Base-by-base conservation (phyloP, 345 rosid genomes). In the Lenwebbia sp. region DNA sequence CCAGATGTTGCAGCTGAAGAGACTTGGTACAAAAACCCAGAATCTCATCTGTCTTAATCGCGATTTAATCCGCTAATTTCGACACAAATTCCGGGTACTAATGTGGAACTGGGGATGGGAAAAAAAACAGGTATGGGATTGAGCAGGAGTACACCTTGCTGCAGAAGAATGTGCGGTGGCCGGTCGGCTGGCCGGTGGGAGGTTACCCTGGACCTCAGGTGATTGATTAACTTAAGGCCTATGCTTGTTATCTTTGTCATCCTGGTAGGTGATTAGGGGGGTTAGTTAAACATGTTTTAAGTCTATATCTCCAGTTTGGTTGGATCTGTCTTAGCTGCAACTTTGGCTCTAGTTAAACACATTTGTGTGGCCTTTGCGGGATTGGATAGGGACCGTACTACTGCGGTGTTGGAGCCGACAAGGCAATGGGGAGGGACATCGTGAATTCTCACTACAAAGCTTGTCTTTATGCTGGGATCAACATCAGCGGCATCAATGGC, bases 391-490 rank as follows among this genome's bases (percentile, higher is more conserved):
- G 92, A 52, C 91, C 92, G 4, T 90, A 90, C 86, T 90, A 90
- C 83, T 90, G 92, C 52, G 91, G 89, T 15, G 86, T 41, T 5
- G 92, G 92, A 19, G 92, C 92, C 6, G 92, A 90, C 84, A 90
- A 90, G 85, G 89, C 91, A 28, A 86, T 87, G 30, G 92, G 92
- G 11, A 84, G 91, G 47, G 91, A 90, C 84, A 87, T 90, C 47
- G 91, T 89, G 4, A 26, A 90, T n/a, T 76, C 92, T 54, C 92
- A 90, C 54, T 90, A 89, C 88, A 90, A 90, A 83, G 91, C 92
- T 25, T 90, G 92, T 62, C 86, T 90, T 57, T 90, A 86, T 41
- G 92, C 92, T 82, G 92, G 92, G 26, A 86, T 90, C 78, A 89
- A 88, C 83, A 88, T 90, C 76, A 88, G 90, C 52, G 92, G 92